Base-by-base conservation (phyloP, 1,284 basidiomycete species). In the Trichosporon sp. region DNA sequence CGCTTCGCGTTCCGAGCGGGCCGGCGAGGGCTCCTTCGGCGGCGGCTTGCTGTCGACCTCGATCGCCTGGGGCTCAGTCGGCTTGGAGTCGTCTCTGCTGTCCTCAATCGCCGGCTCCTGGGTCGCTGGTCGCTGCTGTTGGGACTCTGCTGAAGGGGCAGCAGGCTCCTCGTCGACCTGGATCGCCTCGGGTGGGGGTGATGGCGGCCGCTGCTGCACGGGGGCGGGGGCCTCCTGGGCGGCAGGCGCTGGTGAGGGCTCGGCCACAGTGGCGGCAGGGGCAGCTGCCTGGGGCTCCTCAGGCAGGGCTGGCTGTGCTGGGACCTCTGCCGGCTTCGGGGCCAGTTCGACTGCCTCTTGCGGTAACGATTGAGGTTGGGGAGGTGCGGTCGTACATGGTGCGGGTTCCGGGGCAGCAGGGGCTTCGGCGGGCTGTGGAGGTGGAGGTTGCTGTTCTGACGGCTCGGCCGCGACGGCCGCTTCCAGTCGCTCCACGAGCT, bases 401-500 rank as follows among this genome's bases (percentile, higher is more conserved):
- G 47, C 23, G 18, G 47, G 23, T 51, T 27, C 29, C 2, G 13
- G 29, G 21, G 25, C 38, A 7, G 63, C 60, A 42, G 38, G 15
- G n/a, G 38, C 18, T n/a, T 42, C 38, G n/a, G 38, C 38, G 18
- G 38, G 38, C 38, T 42, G 38, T 42, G 27, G 51, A 31, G 56
- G 56, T 31, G 56, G 27, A 31, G 56, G 27, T 60, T n/a, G 27
- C 32, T 60, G 56, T 13, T 27, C 47, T 31, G 53, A 29, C 27
- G 56, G 18, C 56, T 60, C 56, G 2, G 56, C 27, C 15, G 56
- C 27, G 18, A 60, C n/a, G 18, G 56, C 56, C 1, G 72, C 72
- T 62, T 77, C 71, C 9, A 82, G 65, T 21, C 80, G 65, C 13
- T 79, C 79, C 23, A 75, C 78, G 21, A 82, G 78, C 81, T 82